phyloP scores from a whole-genome alignment of 306 rosid species.

The peach (Prunus persica) region Prunus_persica_NCBIv2 NC_034015.1:13755501-13756000 shows the following conservation, averaged over 20 bases:
- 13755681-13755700: slow-evolving; percentile 65
- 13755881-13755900: neutral
- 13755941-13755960: slow-evolving; percentile 6
- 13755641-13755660: slow-evolving; percentile 39
- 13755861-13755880: neutral
- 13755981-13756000: neutral
- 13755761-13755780: slow-evolving; percentile 25
- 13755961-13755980: slow-evolving; percentile 11
- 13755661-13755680: slow-evolving; percentile 70
- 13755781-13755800: slow-evolving; percentile 21
- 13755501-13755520: slow-evolving; percentile 50
- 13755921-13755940: neutral
- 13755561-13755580: slow-evolving; percentile 56
- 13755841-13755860: slow-evolving; percentile 54
- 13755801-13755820: slow-evolving; percentile 47
- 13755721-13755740: slow-evolving; percentile 49
- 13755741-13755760: slow-evolving; percentile 40
- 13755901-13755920: neutral
- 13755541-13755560: slow-evolving; percentile 46
- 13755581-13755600: slow-evolving; percentile 33
- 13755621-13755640: slow-evolving; percentile 56
- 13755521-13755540: slow-evolving; percentile 50
- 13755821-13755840: slow-evolving; percentile 77
- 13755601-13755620: slow-evolving; percentile 52
- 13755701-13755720: slow-evolving; percentile 55